Evolutionary conservation across 169 alveolate species (phyloP).

Genomic region (Eimeria maxima): DNA sequence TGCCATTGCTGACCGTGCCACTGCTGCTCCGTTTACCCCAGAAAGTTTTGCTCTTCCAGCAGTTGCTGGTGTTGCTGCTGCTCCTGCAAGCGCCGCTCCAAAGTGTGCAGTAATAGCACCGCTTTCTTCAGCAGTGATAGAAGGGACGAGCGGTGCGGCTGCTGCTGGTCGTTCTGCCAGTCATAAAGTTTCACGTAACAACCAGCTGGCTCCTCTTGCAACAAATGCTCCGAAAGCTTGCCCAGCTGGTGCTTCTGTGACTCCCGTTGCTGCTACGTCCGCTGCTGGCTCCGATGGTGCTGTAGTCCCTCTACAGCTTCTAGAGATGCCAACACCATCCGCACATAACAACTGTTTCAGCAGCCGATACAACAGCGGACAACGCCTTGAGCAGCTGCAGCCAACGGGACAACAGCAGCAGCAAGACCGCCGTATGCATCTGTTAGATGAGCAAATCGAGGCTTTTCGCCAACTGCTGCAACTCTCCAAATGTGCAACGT

Average conservation of each 20-base stretch:
- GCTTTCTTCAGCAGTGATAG: background rate
- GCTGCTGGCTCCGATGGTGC: background rate
- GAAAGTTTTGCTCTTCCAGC: background rate
- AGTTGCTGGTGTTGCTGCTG: background rate
- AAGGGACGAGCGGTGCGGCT: background rate
- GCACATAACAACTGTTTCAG: background rate
- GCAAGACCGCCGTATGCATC: constrained; percentile 12
- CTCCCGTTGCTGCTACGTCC: background rate
- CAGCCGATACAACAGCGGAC: background rate
- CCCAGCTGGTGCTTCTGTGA: background rate
- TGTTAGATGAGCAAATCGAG: constrained; percentile 27
- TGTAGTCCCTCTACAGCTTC: background rate
- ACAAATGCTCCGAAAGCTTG: background rate
- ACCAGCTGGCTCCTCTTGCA: background rate
- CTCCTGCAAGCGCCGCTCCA: background rate
- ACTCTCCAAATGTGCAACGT: constrained; percentile 21
- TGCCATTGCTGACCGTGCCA: background rate
- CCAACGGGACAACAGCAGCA: constrained; percentile 1
- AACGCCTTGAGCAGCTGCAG: background rate
- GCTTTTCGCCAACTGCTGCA: constrained; percentile 56
- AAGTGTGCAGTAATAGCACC: background rate
- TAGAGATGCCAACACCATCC: background rate
- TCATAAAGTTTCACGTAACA: background rate
- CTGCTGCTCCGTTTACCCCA: background rate
- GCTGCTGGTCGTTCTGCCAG: constrained; percentile 7